Evolutionary conservation across 2,329 filamentous ascomycete species (phyloP).

Genomic region (Pseudocercospora fijiensis): DNA sequence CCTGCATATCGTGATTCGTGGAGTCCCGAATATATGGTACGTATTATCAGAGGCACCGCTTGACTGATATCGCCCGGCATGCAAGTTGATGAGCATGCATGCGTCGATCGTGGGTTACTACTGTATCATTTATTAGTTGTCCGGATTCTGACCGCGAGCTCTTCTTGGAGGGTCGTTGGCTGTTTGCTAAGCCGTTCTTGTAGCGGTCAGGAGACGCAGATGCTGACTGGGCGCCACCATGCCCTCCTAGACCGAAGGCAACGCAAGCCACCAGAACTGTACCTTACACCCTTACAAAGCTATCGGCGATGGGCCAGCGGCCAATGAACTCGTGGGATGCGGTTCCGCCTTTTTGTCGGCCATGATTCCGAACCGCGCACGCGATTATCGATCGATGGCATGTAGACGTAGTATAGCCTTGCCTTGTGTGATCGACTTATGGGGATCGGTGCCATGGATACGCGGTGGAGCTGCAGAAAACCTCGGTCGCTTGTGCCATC

Average conservation of each 20-base stretch:
- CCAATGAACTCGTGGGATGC: conserved; percentile 5
- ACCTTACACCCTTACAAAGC: conserved; percentile 1
- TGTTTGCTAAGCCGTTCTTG: background rate
- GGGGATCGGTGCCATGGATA: background rate
- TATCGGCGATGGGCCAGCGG: background rate
- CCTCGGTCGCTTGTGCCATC: background rate
- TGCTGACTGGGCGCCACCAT: background rate
- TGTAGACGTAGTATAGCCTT: background rate
- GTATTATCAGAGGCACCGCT: background rate
- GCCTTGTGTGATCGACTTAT: background rate
- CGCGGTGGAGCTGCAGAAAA: background rate
- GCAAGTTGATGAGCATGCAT: background rate
- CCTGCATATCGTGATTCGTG: background rate
- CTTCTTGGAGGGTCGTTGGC: background rate
- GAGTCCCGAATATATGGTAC: background rate
- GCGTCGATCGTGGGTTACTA: background rate
- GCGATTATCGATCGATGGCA: background rate
- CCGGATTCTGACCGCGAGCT: background rate
- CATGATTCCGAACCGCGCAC: background rate
- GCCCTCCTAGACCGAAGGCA: background rate
- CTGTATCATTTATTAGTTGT: no score
- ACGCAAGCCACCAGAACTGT: conserved; percentile 2
- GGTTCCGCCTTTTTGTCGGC: background rate
- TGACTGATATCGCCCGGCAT: background rate
- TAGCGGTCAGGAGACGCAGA: conserved; percentile 5